These are phyloP conservation scores for Trichoderma virens DNA, from an alignment of 495 filamentous ascomycete species.

Conservation along the genomic window DNA sequence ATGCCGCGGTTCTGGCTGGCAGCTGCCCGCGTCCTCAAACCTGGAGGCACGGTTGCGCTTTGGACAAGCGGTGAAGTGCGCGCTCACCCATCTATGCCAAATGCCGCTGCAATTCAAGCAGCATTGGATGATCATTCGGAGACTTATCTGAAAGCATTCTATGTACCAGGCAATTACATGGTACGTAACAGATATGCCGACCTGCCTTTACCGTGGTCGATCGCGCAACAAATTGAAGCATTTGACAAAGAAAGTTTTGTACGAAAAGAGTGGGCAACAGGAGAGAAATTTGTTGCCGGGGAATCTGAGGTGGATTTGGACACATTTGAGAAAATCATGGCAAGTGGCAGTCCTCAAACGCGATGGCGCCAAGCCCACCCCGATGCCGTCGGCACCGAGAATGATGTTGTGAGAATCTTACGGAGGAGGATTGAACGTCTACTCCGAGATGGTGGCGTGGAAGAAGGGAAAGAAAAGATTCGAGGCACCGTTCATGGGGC, in stretches of 20 bases:
- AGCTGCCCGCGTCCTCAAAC: constrained; percentile 47
- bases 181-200: constrained; percentile 30
- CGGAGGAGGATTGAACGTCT: not conserved
- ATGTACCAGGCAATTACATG: constrained; percentile 29
- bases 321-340: constrained; percentile 24
- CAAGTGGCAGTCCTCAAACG: constrained; percentile 36
- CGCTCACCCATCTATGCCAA: constrained; percentile 24
- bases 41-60: constrained; percentile 48
- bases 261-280: constrained; percentile 31
- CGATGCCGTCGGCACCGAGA: constrained; percentile 16
- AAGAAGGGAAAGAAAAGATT: not conserved
- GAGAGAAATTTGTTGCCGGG: too few relatives aligned
- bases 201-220: constrained; percentile 45
- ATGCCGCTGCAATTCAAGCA: constrained; percentile 19
- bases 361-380: constrained; percentile 44
- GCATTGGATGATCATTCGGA: constrained; percentile 24
- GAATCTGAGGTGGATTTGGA: constrained; percentile 13
- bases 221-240: constrained; percentile 22
- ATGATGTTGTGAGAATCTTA: constrained; percentile 15
- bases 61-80: constrained; percentile 37
- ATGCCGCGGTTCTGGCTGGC: constrained; percentile 53
- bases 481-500: not conserved
- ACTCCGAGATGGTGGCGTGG: not conserved
- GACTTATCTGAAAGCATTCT: too few relatives aligned
- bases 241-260: constrained; percentile 37